Evolutionary conservation across 2,329 filamentous ascomycete genomes (phyloP).

Genomic region (Kalaharituber pfeilii): DNA sequence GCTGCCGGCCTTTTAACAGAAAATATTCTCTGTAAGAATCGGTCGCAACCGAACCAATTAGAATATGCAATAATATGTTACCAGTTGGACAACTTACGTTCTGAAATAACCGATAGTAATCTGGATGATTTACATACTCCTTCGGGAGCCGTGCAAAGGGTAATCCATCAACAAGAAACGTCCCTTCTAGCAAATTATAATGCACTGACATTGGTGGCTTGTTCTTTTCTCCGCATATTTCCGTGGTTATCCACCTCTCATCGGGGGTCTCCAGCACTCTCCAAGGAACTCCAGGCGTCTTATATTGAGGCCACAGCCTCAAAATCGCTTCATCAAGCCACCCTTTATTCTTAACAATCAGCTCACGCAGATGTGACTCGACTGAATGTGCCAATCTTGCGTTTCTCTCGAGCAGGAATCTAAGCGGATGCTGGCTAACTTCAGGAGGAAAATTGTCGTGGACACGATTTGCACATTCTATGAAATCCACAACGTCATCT

Average conservation of each 20-base stretch:
- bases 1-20: too few species aligned
- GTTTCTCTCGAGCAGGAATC: conserved; percentile 19
- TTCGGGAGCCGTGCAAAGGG: conserved; percentile 34
- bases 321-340: conserved; percentile 21
- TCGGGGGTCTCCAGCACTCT: not conserved
- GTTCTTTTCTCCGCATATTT: not conserved
- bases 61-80: too few species aligned
- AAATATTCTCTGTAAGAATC: too few species aligned
- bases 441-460: conserved; percentile 23
- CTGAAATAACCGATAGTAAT: conserved; percentile 33
- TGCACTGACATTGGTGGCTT: conserved; percentile 25
- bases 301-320: conserved; percentile 24
- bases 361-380: conserved; percentile 14
- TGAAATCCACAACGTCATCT: too few species aligned
- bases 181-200: conserved; percentile 36
- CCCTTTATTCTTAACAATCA: conserved; percentile 14
- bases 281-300: not conserved
- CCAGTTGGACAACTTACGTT: conserved; percentile 28
- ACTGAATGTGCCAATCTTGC: conserved; percentile 16
- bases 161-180: conserved; percentile 36
- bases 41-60: too few species aligned
- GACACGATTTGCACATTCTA: too few species aligned
- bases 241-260: not conserved
- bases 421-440: conserved; percentile 6
- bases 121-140: conserved; percentile 29